phyloP scores from a whole-genome alignment of 75 land plant species.

The Picea sitchensis region DNA sequence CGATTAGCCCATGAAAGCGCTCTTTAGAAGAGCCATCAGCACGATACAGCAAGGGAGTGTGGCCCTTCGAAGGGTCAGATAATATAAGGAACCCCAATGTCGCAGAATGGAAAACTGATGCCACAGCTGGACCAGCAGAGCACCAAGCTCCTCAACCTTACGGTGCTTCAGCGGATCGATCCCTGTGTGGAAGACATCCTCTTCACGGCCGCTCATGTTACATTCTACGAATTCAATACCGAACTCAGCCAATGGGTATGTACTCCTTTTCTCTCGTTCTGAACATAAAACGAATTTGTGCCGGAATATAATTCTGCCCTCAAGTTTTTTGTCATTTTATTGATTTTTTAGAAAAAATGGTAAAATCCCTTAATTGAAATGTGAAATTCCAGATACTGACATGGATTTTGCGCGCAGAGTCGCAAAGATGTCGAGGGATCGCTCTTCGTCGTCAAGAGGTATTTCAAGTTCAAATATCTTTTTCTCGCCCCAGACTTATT shows the following conservation, averaged over 20 bases:
- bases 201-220: slow-evolving; percentile 92
- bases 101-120: slow-evolving; percentile 74
- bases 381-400: neutral
- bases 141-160: slow-evolving; percentile 92
- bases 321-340: neutral
- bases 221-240: slow-evolving; percentile 92
- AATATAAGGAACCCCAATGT: slow-evolving; percentile 25
- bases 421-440: slow-evolving; percentile 99
- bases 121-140: slow-evolving; percentile 77
- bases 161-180: slow-evolving; percentile 91
- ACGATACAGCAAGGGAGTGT: neutral
- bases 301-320: neutral
- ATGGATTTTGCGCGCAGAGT: slow-evolving; percentile 51
- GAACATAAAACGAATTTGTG: too few species aligned
- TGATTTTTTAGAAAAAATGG: neutral
- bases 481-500: too few species aligned
- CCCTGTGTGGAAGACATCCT: slow-evolving; percentile 91
- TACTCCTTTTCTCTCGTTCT: too few species aligned
- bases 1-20: neutral
- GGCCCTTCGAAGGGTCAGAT: neutral
- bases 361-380: neutral
- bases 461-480: neutral
- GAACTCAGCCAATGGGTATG: slow-evolving; percentile 78
- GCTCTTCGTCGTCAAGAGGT: slow-evolving; percentile 97
- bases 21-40: neutral